phyloP scores from a whole-genome alignment of 2,329 filamentous ascomycete genomes.

The Cladophialophora carrionii region DNA sequence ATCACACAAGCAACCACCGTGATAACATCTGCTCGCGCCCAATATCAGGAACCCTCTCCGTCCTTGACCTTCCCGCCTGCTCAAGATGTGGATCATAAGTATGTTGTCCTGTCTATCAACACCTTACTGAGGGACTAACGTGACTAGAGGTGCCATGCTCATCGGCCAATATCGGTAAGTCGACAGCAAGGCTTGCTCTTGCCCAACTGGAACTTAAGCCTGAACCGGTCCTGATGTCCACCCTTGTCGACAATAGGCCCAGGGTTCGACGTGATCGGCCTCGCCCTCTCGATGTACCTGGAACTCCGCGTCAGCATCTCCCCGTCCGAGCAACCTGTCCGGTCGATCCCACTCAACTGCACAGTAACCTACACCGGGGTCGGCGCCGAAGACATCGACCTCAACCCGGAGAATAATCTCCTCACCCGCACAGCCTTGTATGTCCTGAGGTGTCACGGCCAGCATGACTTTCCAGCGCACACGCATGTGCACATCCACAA shows the following conservation, averaged over 20 bases:
- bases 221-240: not conserved
- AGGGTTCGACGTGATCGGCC: conserved; percentile 93
- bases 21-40: not conserved
- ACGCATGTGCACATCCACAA: conserved; percentile 95
- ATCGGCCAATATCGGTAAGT: conserved; percentile 83
- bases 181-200: not conserved
- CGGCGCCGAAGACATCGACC: conserved; percentile 71
- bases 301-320: conserved; percentile 82
- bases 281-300: conserved; percentile 91
- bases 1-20: not conserved
- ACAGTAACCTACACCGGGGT: conserved; percentile 86
- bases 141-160: conserved; percentile 68
- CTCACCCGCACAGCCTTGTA: conserved; percentile 94
- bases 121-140: conserved; percentile 1
- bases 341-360: conserved; percentile 66
- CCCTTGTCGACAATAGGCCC: conserved; percentile 55
- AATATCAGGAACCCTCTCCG: not conserved
- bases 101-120: not conserved
- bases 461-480: conserved; percentile 78
- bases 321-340: conserved; percentile 26
- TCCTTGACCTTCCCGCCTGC: not conserved
- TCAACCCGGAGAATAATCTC: conserved; percentile 85
- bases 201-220: not conserved
- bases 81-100: conserved; percentile 11
- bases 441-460: conserved; percentile 87